Conservation (phyloP, 2,329 filamentous ascomycete species). For the Fusarium cicatricum region DNA sequence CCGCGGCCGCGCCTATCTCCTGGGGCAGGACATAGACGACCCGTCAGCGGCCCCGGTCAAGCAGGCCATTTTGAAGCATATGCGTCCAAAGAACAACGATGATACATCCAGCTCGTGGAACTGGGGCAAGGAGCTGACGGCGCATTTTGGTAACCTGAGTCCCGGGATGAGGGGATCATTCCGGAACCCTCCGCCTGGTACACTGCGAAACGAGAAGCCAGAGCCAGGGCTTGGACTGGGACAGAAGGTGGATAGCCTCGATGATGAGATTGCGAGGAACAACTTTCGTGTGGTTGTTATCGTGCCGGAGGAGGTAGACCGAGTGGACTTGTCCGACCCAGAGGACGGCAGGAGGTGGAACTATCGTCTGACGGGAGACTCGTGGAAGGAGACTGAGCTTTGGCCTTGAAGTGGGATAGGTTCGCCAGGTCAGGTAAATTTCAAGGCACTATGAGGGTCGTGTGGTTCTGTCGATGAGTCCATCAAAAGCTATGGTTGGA, state of each 20-base stretch:
- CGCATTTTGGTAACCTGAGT: constrained; percentile 88
- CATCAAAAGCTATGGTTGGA: no score
- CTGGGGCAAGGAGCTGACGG: constrained; percentile 82
- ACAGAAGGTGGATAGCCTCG: constrained; percentile 73
- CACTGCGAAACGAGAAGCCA: constrained; percentile 61
- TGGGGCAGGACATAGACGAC: constrained; percentile 72
- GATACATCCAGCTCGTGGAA: constrained; percentile 67
- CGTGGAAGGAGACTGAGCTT: constrained; percentile 74
- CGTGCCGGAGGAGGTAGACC: constrained; percentile 79
- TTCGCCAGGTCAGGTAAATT: not conserved
- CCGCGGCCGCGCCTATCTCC: constrained; percentile 76
- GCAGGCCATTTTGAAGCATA: constrained; percentile 66
- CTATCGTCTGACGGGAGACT: constrained; percentile 65
- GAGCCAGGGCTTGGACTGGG: constrained; percentile 56
- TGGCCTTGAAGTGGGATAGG: constrained; percentile 63
- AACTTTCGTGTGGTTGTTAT: constrained; percentile 89
- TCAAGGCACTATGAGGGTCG: not conserved
- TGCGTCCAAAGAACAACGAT: constrained; percentile 56
- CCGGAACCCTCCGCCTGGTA: constrained; percentile 75
- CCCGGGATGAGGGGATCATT: constrained; percentile 82
- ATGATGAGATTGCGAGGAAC: constrained; percentile 73
- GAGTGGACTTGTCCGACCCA: constrained; percentile 74
- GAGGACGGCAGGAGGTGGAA: constrained; percentile 69
- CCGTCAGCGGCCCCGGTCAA: constrained; percentile 58
- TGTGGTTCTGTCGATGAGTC: no score